phyloP scores from a whole-genome alignment of 768 basidiomycete genomes.

The Phanerochaete carnosa region DNA sequence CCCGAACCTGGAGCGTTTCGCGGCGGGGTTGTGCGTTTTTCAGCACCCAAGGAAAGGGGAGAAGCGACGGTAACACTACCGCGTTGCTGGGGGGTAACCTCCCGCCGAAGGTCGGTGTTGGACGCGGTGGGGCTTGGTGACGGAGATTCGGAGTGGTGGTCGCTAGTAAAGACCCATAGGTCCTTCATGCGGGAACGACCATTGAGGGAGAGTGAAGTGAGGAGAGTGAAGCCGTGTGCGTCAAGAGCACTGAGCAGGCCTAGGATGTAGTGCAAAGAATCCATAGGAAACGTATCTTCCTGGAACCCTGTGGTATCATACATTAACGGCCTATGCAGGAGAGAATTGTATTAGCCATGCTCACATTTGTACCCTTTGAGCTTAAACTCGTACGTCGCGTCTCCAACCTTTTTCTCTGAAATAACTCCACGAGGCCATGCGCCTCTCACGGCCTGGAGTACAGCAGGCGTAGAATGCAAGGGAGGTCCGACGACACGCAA shows the following conservation, averaged over 20 bases:
- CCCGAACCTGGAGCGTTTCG: neutral
- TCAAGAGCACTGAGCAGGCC: slow-evolving; percentile 65
- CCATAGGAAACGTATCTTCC: slow-evolving; percentile 70
- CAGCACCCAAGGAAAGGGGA: slow-evolving; percentile 1
- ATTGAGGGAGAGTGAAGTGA: slow-evolving; percentile 70
- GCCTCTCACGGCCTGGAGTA: slow-evolving; percentile 72
- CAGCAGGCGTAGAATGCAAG: slow-evolving; percentile 71
- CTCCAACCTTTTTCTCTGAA: slow-evolving; percentile 71
- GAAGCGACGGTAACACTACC: slow-evolving; percentile 1
- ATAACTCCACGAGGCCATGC: slow-evolving; percentile 81
- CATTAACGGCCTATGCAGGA: slow-evolving; percentile 5
- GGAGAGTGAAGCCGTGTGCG: slow-evolving; percentile 60
- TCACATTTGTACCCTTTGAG: slow-evolving; percentile 78
- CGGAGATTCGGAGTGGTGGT: slow-evolving; percentile 30
- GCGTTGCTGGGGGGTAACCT: slow-evolving; percentile 6
- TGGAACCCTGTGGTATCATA: slow-evolving; percentile 57
- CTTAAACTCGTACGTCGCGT: slow-evolving; percentile 75
- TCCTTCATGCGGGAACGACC: slow-evolving; percentile 72
- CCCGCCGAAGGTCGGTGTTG: slow-evolving; percentile 30
- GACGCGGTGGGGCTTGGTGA: slow-evolving; percentile 32
- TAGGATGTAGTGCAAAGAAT: slow-evolving; percentile 71
- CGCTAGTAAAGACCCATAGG: slow-evolving; percentile 72
- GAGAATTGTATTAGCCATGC: slow-evolving; percentile 13
- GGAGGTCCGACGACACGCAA: slow-evolving; percentile 79
- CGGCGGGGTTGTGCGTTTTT: neutral